A percentile compares a stretch with the other conserved stretches of the same genome.
phyloP scores from a whole-genome alignment of 1,139 yeast species.

The Geotrichum citri-aurantii region DNA sequence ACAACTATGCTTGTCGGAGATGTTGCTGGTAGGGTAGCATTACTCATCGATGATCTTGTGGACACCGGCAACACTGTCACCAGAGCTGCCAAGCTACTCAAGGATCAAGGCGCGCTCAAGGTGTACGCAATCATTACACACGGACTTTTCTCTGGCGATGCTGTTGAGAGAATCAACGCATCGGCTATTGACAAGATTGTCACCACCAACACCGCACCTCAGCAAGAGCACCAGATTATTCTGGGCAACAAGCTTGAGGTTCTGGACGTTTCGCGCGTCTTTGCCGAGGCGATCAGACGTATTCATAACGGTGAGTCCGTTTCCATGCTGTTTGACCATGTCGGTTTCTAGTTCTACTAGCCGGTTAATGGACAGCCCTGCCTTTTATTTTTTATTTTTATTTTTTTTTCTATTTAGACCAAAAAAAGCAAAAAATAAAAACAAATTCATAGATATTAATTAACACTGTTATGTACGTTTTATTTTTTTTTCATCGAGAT shows the following conservation, averaged over 20 bases:
- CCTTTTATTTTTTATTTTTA: conserved; percentile 3
- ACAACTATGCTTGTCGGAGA: conserved; percentile 94
- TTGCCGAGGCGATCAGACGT: conserved; percentile 92
- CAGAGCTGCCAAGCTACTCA: conserved; percentile 83
- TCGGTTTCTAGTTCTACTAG: conserved; percentile 20
- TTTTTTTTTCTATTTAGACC: conserved; percentile 2
- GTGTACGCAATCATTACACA: conserved; percentile 90
- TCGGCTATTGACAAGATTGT: conserved; percentile 77
- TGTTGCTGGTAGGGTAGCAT: conserved; percentile 76
- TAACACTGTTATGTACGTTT: not conserved
- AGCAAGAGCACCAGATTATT: conserved; percentile 48
- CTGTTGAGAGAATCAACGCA: conserved; percentile 61
- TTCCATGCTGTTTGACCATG: conserved; percentile 83
- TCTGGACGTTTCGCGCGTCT: conserved; percentile 77
- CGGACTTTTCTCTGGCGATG: conserved; percentile 90
- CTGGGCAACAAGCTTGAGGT: conserved; percentile 64
- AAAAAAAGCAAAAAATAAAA: not conserved
- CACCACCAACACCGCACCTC: conserved; percentile 93
- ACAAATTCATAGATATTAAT: not conserved
- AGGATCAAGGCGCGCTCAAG: conserved; percentile 84
- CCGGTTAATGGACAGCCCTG: not conserved
- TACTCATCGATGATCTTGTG: conserved; percentile 84
- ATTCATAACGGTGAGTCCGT: conserved; percentile 97
- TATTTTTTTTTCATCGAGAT: not conserved
- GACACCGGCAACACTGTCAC: conserved; percentile 92